Conservation (phyloP, 2,329 filamentous ascomycete genomes). For the Cercospora berteroae region DNA sequence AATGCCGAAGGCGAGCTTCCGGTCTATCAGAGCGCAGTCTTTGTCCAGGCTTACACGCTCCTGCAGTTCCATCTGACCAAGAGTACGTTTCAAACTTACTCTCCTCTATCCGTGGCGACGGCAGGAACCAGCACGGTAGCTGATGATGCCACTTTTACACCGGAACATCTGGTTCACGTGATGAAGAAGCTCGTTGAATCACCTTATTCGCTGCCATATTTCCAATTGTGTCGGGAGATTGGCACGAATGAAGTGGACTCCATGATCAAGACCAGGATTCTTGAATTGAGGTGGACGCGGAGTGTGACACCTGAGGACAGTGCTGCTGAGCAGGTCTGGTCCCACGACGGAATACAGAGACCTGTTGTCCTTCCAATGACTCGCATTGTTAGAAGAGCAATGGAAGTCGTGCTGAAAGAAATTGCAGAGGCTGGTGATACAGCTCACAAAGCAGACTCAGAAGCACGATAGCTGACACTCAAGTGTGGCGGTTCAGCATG, state of each 20-base stretch:
- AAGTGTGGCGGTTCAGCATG: not conserved
- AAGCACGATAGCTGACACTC: not conserved
- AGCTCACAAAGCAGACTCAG: not conserved
- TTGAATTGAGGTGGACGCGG: constrained; percentile 24
- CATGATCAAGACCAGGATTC: constrained; percentile 24
- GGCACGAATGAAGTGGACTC: constrained; percentile 21
- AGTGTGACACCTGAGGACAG: constrained; percentile 19
- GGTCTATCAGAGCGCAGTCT: constrained; percentile 21
- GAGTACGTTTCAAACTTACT: constrained; percentile 18
- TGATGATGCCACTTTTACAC: constrained; percentile 17
- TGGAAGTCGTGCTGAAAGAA: constrained; percentile 23
- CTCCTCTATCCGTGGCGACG: constrained; percentile 18
- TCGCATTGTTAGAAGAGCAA: constrained; percentile 21
- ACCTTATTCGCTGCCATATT: constrained; percentile 24
- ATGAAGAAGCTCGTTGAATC: constrained; percentile 21
- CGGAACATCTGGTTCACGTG: constrained; percentile 19
- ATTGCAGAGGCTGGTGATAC: not conserved
- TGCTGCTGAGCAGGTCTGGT: constrained; percentile 20
- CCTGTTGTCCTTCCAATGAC: constrained; percentile 24
- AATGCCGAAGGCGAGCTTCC: constrained; percentile 18
- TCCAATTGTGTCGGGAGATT: constrained; percentile 22
- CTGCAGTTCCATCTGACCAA: constrained; percentile 24
- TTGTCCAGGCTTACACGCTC: constrained; percentile 22
- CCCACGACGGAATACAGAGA: constrained; percentile 19
- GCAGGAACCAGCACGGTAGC: constrained; percentile 16